Evolutionary conservation across 176 grass and related monocot genomes (phyloP).

Genomic region (Eragrostis nindensis): DNA sequence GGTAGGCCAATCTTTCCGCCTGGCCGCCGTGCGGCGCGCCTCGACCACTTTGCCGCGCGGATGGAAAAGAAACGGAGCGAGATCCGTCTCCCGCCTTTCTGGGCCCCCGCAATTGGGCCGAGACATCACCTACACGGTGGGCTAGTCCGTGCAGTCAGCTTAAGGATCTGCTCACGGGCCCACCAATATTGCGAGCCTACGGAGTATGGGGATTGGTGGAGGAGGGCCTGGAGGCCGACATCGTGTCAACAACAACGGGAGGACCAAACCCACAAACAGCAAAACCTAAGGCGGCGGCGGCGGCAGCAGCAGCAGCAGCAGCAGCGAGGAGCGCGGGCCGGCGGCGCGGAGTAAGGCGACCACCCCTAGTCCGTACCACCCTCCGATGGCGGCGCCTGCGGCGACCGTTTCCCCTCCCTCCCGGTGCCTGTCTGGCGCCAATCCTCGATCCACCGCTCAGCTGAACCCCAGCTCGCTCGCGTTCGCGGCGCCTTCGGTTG

Average conservation of each 20-base stretch:
- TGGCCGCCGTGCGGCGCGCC: too few relatives aligned
- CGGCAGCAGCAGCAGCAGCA: too few relatives aligned
- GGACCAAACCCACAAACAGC: not conserved
- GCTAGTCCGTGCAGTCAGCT: not conserved
- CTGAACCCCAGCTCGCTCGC: constrained; percentile 8
- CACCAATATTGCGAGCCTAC: not conserved
- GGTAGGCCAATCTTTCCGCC: too few relatives aligned
- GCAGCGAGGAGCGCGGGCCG: not conserved
- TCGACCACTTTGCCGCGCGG: too few relatives aligned
- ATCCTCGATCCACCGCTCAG: not conserved
- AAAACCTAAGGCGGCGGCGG: constrained; percentile 42
- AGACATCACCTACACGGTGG: not conserved
- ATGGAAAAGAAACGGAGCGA: too few relatives aligned
- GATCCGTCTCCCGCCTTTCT: too few relatives aligned
- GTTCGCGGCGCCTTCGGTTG: not conserved
- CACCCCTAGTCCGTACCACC: not conserved
- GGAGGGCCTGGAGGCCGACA: not conserved
- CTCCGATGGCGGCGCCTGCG: constrained; percentile 31
- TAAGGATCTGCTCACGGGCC: not conserved
- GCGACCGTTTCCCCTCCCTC: constrained; percentile 30
- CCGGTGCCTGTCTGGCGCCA: not conserved
- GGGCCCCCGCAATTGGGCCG: not conserved
- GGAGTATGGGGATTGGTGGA: too few relatives aligned
- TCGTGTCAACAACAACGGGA: not conserved
- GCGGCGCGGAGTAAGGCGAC: not conserved